Evolutionary conservation across 1,284 basidiomycete genomes (phyloP), one percentile per base, ranked within the genome.

Genomic region (Microbotryum silenes-acaulis): DNA sequence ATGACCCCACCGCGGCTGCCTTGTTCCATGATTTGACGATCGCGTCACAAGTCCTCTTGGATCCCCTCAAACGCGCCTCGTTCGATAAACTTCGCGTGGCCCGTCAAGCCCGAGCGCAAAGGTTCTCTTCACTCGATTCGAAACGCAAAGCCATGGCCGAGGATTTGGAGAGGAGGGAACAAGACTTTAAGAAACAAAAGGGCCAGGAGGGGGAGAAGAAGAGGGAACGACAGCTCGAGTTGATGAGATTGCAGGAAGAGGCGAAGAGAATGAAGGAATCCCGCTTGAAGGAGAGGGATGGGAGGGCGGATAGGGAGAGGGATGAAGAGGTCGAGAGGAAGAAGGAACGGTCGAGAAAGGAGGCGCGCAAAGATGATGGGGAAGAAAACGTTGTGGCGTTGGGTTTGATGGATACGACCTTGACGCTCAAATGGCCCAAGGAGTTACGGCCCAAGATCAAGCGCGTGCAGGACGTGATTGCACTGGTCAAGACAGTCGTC

Each of bases 331-430:
- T 31, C 21, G 25, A n/a, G 6, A 51, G 48, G 20, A 29, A 29
- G 31, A 33, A 42, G 51, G 21, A 44, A 50, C 18, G 31, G 8
- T 18, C 25, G 45, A 52, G 23, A 5, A 46, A 44, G 44, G 50
- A 27, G 7, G 14, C n/a, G 52, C 23, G 12, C 18, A 21, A 20
- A 4, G 20, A 44, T 8, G 21, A 7, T 20, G 6, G 23, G 44
- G 21, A 21, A 52, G 47, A 42, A 12, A 47, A 37, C n/a, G 49
- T 55, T 21, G 42, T 61, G 33, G 66, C 61, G 29, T 58, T 68
- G 23, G 71, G 66, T 1, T 63, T 67, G 27, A 62, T 72, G n/a
- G 71, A 72, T 54, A 72, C 64, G 44, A 72, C 71, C 9, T 55
- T 72, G 53, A 65, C 62, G 42, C 16, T 72, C 47, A 72, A 68